Evolutionary conservation across 2,329 filamentous ascomycete genomes (phyloP), one percentile per base, ranked within the genome.

Genomic region (Aschersonia sp.): DNA sequence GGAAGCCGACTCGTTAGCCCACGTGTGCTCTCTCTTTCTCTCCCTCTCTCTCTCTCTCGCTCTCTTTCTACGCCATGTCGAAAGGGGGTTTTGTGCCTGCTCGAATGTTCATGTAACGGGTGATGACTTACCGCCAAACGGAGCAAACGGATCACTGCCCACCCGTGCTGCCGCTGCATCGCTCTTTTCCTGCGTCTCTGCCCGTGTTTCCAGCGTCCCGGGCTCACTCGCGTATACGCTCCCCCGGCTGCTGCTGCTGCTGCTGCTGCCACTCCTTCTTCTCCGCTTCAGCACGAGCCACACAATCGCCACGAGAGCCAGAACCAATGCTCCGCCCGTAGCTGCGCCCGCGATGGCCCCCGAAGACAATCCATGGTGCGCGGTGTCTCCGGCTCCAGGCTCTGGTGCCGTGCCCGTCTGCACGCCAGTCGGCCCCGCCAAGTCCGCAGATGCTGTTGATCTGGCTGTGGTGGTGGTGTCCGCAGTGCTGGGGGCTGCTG

Each of bases 81-180:
- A 37, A 12, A 37, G 35, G 35, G 5, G 35, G 14, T 31, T 22
- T 22, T 22, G 22, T 22, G 22, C 22, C 22, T 22, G 22, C 22
- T 29, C 12, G 29, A 43, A 30, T 30, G 12, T 32, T 22, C 14
- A 11, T 42, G 41, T 14, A 10, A 35, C 10, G 43, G 9, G 10
- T 10, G 12, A 9, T 12, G 12, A 37, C 35, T 56, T 55, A 71
- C 70, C 69, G 61, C 68, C 67, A 58, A 70, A 71, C 9, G 66
- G 62, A 2, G 65, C 66, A 54, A 71, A 70, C 2, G 67, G 62
- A 46, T 69, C 66, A 6, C 14, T 41, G 10, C 40, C 40, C 10
- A 7, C 14, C 40, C 35, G 35, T 39, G 42, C 45, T 32, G 5
- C 42, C 12, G 50, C 58, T 6, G 54, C n/a, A 49, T 6, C 43